Percentiles rank a stretch among this genome's conserved stretches.
phyloP scores from a whole-genome alignment of 2,329 filamentous ascomycete genomes.

The Dactylonectria estremocensis region DNA sequence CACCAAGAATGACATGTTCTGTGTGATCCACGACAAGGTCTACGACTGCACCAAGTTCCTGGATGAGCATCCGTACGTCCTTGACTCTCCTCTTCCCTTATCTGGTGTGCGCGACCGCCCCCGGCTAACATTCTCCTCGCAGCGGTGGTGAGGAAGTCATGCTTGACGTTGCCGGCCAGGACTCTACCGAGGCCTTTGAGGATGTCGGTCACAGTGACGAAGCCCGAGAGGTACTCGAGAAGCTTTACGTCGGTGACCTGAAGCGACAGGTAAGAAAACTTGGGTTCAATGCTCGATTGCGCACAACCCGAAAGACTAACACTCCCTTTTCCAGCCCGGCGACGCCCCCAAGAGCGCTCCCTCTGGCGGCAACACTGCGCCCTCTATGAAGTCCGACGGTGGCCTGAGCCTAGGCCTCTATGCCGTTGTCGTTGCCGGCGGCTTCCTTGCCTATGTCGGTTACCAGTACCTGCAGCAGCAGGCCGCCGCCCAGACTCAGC shows the following conservation, averaged over 20 bases:
- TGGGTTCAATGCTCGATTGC: constrained; percentile 4
- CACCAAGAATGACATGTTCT: constrained; percentile 92
- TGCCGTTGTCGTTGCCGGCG: constrained; percentile 84
- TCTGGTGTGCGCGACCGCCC: constrained; percentile 18
- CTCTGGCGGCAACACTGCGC: constrained; percentile 63
- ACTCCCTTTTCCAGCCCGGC: constrained; percentile 69
- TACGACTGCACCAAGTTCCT: constrained; percentile 92
- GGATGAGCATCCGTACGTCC: constrained; percentile 91
- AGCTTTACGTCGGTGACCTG: constrained; percentile 80
- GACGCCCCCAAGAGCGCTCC: constrained; percentile 75
- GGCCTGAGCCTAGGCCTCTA: constrained; percentile 86
- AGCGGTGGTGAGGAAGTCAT: constrained; percentile 99
- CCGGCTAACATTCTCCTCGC: constrained; percentile 43
- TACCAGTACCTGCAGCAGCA: constrained; percentile 86
- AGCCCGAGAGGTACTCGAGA: constrained; percentile 92
- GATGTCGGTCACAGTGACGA: constrained; percentile 99
- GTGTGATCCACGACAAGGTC: constrained; percentile 97
- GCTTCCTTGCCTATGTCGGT: constrained; percentile 81
- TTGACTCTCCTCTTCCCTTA: constrained; percentile 8
- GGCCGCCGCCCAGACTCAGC: constrained; percentile 52
- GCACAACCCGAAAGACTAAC: constrained; percentile 42
- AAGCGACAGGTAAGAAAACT: constrained; percentile 80
- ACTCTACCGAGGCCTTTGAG: constrained; percentile 98
- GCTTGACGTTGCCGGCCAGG: constrained; percentile 95
- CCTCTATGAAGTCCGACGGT: constrained; percentile 64